Percentiles rank a stretch among this genome's conserved stretches.
These are phyloP conservation scores for Botrytis sinoallii DNA, from an alignment of 2,329 filamentous ascomycete genomes.

Conservation along the genomic window DNA sequence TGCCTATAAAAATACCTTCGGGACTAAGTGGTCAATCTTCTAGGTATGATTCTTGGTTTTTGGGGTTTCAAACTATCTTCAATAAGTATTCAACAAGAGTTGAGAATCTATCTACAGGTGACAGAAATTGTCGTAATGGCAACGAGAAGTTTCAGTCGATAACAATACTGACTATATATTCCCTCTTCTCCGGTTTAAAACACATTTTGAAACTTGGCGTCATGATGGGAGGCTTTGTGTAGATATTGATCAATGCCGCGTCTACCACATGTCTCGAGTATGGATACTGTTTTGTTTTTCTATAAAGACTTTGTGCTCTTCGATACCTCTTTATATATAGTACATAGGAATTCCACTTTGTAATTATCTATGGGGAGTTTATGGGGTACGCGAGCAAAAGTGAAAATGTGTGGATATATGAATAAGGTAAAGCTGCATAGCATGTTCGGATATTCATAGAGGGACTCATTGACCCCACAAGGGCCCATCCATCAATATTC, in stretches of 20 bases:
- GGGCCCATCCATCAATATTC: rapidly evolving
- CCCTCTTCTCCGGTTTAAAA: background rate
- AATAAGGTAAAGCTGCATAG: background rate
- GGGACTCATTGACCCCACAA: rapidly evolving
- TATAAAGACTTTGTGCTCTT: background rate
- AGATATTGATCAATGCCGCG: background rate
- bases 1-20: too few species aligned
- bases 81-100: too few species aligned
- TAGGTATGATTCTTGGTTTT: too few species aligned
- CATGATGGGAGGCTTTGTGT: background rate
- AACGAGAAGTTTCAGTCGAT: too few species aligned
- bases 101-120: too few species aligned
- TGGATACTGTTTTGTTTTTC: background rate
- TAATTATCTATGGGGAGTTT: background rate
- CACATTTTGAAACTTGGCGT: background rate
- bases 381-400: rapidly evolving
- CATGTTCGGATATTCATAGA: background rate
- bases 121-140: background rate
- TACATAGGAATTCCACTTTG: background rate
- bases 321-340: rapidly evolving
- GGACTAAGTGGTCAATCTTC: too few species aligned
- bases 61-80: too few species aligned
- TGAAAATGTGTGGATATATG: rapidly evolving
- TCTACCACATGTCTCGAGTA: background rate
- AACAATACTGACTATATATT: background rate